phyloP scores from a whole-genome alignment of 2,329 filamentous ascomycete species.

The Arthrinium puccinioides region DNA sequence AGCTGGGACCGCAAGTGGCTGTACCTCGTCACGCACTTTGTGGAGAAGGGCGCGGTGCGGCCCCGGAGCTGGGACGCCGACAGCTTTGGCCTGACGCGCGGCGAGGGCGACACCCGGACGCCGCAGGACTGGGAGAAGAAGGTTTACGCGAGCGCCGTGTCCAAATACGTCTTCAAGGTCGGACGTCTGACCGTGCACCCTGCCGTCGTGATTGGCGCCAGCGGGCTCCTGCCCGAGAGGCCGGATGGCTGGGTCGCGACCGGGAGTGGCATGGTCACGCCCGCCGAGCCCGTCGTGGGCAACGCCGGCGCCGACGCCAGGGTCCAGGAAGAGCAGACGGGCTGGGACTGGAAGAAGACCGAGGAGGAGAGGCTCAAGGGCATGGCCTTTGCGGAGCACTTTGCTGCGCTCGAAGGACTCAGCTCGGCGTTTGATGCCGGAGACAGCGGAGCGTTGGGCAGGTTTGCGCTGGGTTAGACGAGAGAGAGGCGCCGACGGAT shows the following conservation, averaged over 20 bases:
- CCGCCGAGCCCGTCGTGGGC: constrained; percentile 20
- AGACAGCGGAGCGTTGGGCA: constrained; percentile 41
- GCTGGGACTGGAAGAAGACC: constrained; percentile 52
- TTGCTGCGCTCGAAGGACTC: constrained; percentile 49
- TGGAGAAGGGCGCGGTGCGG: constrained; percentile 52
- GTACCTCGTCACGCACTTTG: constrained; percentile 68
- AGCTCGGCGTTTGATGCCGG: constrained; percentile 47
- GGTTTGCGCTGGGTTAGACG: constrained; percentile 34
- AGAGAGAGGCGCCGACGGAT: neutral
- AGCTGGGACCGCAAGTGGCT: constrained; percentile 79
- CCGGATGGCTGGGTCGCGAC: constrained; percentile 58
- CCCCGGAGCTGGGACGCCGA: constrained; percentile 47
- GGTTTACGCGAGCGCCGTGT: constrained; percentile 64
- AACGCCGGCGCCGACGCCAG: constrained; percentile 29
- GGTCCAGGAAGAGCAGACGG: constrained; percentile 25
- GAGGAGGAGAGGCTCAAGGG: constrained; percentile 49
- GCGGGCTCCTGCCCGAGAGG: constrained; percentile 65
- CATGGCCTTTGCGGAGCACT: constrained; percentile 46
- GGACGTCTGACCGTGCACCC: constrained; percentile 80
- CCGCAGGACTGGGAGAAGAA: constrained; percentile 49
- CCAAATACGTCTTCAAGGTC: constrained; percentile 79
- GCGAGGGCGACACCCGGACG: constrained; percentile 17
- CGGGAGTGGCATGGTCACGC: constrained; percentile 11
- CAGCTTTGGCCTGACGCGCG: constrained; percentile 27
- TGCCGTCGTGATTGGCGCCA: constrained; percentile 63